Evolutionary conservation across 768 basidiomycete genomes (phyloP), one percentile per base, ranked within the genome.

Genomic region (Rickenella mellea): DNA sequence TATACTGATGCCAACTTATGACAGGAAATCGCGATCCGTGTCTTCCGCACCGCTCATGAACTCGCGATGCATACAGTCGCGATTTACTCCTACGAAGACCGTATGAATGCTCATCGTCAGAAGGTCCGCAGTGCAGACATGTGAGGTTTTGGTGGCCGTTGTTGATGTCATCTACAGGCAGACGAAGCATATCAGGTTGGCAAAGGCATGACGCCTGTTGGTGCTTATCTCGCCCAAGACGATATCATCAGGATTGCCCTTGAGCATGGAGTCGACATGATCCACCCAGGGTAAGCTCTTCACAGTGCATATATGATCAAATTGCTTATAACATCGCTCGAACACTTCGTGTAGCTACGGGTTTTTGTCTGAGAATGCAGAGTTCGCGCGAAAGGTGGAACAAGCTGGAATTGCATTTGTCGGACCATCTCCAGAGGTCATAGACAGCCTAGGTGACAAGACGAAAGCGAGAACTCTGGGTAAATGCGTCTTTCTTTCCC

Each of bases 121-220:
- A 99, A 99, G 80, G 91, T 82, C 46, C 22, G 52, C n/a, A 17
- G 21, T 33, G 39, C 39, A 39, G 11, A 29, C 19, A 32, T 12
- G 32, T 14, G 14, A 21, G 24, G 1, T 20, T 35, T 15, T 25
- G 12, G n/a, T 17, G 33, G 21, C 12, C 10, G 14, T 19, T 12
- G 25, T 41, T 35, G 41, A 39, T 32, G 22, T 14, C 15, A 19
- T 28, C 22, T 40, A 37, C 53, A 93, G 91, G 89, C 92, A 48
- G 96, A 99, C 63, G 96, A 99, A 65, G 92, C 93, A 1, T 99
- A 99, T 64, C 86, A 91, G 65, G 96, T 98, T 49, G 96, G 96
- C 42, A 91, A 87, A 55, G 96, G 96, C 7, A 64, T 97, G 39
- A 92, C 93, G 11, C 96, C 96, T 25, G 96, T 99, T 29, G 96